Base-by-base conservation (phyloP, 2,329 filamentous ascomycete genomes). In the Ophiostoma himal-ulmi region DNA sequence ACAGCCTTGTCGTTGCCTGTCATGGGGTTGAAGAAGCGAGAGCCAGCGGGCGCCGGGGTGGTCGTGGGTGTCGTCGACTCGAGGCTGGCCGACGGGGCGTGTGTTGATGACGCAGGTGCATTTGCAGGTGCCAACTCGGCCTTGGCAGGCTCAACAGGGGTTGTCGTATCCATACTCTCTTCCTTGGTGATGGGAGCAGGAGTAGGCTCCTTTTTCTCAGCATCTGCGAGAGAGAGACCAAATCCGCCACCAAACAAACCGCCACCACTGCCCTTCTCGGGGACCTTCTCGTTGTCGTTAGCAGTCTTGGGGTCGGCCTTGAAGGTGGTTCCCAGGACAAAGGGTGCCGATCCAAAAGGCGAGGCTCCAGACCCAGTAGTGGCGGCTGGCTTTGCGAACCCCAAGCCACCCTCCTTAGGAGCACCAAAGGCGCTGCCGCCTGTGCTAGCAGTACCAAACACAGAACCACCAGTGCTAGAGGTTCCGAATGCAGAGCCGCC, bases 271-370 rank as follows among this genome's bases (percentile, higher is more conserved):
- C 78, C 41, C 17, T 20, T 48, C 20, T 48, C 30, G 10, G 39
- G 26, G 20, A 84, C 80, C 72, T 85, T 85, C 10, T 84, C 82
- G 48, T 83, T 79, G 71, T 89, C 86, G 34, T 90, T 84, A 71
- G 87, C 88, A 0, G 85, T 82, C 64, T 83, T 83, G 6, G 85
- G 83, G 73, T 91, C 89, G 10, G 84, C 83, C 75, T 88, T 87
- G 80, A 92, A 93, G 1, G 86, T 88, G 39, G 87, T 89, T 54
- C 85, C 84, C 20, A 92, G 81, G 74, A 90, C 89, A 79, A 92
- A 92, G 0, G 86, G 84, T 20, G 81, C 79, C n/a, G 83, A 83
- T 36, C 82, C 83, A 75, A 86, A 84, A 8, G 77, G 73, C 72
- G 77, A 68, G 70, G 73, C 44, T 22, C 76, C 75, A 70, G 60